Percentiles rank a stretch among this genome's conserved stretches.
phyloP scores from a whole-genome alignment of 1,139 yeast species.

The Debaryomyces coudertii region DNA sequence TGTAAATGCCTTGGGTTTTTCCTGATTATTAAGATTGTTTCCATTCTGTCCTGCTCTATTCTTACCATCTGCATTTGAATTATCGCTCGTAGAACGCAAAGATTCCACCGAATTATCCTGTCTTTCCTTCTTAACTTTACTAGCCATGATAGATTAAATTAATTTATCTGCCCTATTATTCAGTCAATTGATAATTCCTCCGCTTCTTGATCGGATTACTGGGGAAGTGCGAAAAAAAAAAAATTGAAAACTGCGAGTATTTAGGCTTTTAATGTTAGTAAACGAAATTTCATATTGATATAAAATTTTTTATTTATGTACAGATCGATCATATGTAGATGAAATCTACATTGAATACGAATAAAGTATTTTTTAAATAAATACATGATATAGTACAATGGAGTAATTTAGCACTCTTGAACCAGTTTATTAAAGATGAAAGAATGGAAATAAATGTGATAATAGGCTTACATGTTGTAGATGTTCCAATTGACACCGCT shows the following conservation, averaged over 20 bases:
- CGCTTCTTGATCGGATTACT: not conserved
- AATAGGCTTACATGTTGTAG: not conserved
- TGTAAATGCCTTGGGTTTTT: slow-evolving; percentile 53
- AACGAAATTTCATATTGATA: not conserved
- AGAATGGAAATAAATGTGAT: too few relatives aligned
- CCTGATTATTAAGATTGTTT: slow-evolving; percentile 18
- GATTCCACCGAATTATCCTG: not conserved
- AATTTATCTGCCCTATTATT: not conserved
- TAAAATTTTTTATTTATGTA: not conserved
- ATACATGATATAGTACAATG: not conserved
- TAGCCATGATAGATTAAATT: slow-evolving; percentile 6
- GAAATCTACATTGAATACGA: too few relatives aligned
- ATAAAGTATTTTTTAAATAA: not conserved
- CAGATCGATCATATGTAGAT: not conserved
- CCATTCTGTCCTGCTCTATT: not conserved
- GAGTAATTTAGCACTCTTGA: too few relatives aligned
- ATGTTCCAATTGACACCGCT: slow-evolving; percentile 17
- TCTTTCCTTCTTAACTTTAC: slow-evolving; percentile 8
- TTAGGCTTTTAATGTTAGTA: not conserved
- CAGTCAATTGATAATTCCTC: slow-evolving; percentile 5
- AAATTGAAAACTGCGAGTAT: not conserved
- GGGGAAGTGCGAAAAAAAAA: not conserved
- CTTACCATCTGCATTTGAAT: not conserved
- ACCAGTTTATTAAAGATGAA: too few relatives aligned
- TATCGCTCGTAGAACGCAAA: not conserved